Conservation (phyloP, 208 protist genomes). For the Phytomonas francai region DNA sequence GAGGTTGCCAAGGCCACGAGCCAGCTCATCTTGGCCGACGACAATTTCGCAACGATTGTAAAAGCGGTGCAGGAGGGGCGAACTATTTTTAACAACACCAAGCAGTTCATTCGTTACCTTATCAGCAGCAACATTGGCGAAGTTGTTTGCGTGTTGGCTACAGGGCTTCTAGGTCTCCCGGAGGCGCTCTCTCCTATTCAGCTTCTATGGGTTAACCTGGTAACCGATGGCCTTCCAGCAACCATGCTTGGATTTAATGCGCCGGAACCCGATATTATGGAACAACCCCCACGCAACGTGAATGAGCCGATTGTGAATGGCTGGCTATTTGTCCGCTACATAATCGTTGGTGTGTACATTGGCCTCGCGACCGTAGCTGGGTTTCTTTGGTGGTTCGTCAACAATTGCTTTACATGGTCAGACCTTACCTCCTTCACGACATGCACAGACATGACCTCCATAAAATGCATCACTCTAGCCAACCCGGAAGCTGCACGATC, state of each 20-base stretch:
- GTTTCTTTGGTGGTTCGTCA: constrained; percentile 83
- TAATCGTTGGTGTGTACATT: constrained; percentile 78
- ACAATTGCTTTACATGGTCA: constrained; percentile 59
- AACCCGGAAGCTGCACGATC: constrained; percentile 71
- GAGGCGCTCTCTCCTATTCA: constrained; percentile 94
- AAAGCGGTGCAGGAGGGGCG: constrained; percentile 93
- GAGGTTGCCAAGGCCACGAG: constrained; percentile 96
- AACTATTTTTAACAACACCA: constrained; percentile 96
- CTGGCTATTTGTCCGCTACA: constrained; percentile 78
- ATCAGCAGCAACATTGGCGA: constrained; percentile 97
- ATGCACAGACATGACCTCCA: constrained; percentile 44
- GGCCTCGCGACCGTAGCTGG: constrained; percentile 74
- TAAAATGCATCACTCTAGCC: constrained; percentile 38
- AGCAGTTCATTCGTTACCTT: constrained; percentile 97
- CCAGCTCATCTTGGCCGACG: constrained; percentile 94
- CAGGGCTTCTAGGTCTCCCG: constrained; percentile 86
- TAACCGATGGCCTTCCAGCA: constrained; percentile 97
- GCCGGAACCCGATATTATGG: constrained; percentile 86
- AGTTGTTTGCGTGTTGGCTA: constrained; percentile 83
- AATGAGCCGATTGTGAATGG: constrained; percentile 86
- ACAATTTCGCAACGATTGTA: constrained; percentile 97
- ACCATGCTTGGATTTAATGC: constrained; percentile 94
- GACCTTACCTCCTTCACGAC: constrained; percentile 51
- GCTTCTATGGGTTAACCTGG: constrained; percentile 98
- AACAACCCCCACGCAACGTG: constrained; percentile 70